Base-by-base conservation (phyloP, 2,329 filamentous ascomycete genomes). In the Monilinia vaccinii-corymbosi region DNA sequence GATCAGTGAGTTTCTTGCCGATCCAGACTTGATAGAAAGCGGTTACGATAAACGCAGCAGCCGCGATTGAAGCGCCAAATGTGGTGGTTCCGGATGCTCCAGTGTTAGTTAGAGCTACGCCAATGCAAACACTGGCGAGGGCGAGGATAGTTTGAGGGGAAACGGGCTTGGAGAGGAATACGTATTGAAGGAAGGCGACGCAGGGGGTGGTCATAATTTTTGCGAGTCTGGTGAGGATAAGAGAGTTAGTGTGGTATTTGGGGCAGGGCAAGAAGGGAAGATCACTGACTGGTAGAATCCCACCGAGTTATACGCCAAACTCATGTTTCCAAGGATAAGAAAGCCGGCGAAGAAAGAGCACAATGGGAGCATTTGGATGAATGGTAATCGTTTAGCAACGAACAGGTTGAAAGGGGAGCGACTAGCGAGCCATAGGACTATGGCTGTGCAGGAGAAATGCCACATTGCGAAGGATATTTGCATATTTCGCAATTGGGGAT, bases 21-120 rank as follows among this genome's bases (percentile, higher is more conserved):
- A 77, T 77, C 76, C 75, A 77, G 50, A 77, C 76, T 66, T 77
- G 75, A 62, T 77, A 77, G 50, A 77, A 73, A 1, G 75, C 75
- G 10, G 76, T 77, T 2, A 75, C 73, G 60, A 72, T 74, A 62
- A 77, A 77, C 10, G 76, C 75, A 38, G 74, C 67, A 4, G 73
- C 71, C 1, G 76, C 75, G 60, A 77, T 73, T 14, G 75, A 73
- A 28, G 74, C 72, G 31, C 76, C 76, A 14, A 75, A 69, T n/a
- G 72, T 70, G 10, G 73, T 76, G 0, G 64, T 68, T 59, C 73
- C 74, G 45, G 74, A 70, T 1, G 71, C 70, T 31, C 71, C 71
- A 51, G 73, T 73, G 63, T 77, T 77, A 7, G 76, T 77, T 57
- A 77, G 72, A 5, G 67, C 73, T 10, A 78, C 75, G 7, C 76